phyloP scores from a whole-genome alignment of 1,139 yeast species.

The Hansenula sp. region DNA sequence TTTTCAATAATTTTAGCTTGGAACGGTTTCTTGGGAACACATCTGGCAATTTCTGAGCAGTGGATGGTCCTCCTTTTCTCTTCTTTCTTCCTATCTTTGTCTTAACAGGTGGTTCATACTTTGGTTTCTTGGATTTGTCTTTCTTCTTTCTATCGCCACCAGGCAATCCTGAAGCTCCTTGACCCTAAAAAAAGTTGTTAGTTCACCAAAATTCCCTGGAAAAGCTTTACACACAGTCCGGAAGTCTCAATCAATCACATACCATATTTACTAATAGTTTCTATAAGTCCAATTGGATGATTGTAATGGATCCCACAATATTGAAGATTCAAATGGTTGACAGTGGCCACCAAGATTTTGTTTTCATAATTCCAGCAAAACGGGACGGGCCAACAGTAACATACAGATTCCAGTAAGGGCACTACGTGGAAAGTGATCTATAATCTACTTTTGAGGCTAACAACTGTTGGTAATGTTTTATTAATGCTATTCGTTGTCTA shows the following conservation, averaged over 20 bases:
- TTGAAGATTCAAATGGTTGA: neutral
- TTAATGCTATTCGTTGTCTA: slow-evolving; percentile 5
- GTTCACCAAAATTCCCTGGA: neutral
- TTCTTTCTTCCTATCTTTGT: slow-evolving; percentile 87
- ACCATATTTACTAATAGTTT: slow-evolving; percentile 3
- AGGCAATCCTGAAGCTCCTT: slow-evolving; percentile 75
- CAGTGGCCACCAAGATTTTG: neutral
- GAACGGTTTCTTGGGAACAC: slow-evolving; percentile 94
- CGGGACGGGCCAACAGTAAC: neutral
- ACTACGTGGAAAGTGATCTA: neutral
- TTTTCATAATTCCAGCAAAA: neutral
- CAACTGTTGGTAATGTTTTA: too few species aligned
- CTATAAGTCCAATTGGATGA: too few species aligned
- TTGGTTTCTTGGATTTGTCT: slow-evolving; percentile 78
- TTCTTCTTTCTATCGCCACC: slow-evolving; percentile 71
- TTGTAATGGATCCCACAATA: neutral
- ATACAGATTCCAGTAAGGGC: too few species aligned
- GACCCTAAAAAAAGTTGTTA: slow-evolving; percentile 49
- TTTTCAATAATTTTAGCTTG: slow-evolving; percentile 80
- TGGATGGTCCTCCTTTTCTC: slow-evolving; percentile 89
- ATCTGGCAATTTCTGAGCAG: slow-evolving; percentile 77
- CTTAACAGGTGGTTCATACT: slow-evolving; percentile 98
- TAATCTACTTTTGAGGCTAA: too few species aligned
- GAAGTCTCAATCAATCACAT: slow-evolving; percentile 1
- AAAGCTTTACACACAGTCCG: neutral